These are phyloP conservation scores for Hawksworthiomyces lignivorus DNA, from an alignment of 2,329 filamentous ascomycete species.

Conservation along the genomic window DNA sequence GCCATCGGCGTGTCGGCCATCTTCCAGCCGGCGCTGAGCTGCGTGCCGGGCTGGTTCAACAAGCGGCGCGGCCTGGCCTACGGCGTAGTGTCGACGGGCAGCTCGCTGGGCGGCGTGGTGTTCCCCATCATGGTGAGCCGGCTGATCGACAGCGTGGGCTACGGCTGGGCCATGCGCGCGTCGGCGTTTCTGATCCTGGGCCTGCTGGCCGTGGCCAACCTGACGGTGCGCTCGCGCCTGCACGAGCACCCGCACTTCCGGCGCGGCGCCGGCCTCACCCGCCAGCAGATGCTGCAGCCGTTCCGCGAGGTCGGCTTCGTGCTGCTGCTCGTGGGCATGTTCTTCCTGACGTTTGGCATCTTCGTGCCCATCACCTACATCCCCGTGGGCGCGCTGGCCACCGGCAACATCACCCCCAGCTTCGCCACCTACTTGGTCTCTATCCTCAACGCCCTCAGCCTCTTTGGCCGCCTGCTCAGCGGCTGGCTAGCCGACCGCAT, in stretches of 20 bases:
- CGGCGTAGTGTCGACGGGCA: slow-evolving; percentile 18
- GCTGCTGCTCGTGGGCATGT: slow-evolving; percentile 15
- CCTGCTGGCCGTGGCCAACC: slow-evolving; percentile 19
- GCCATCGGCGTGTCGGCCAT: slow-evolving; percentile 15
- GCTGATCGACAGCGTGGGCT: slow-evolving; percentile 20
- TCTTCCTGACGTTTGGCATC: slow-evolving; percentile 20
- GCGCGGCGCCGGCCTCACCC: background rate
- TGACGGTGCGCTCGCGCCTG: slow-evolving; percentile 17
- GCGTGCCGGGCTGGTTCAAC: slow-evolving; percentile 18
- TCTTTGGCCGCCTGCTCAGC: slow-evolving; percentile 27
- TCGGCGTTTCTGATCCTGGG: slow-evolving; percentile 21
- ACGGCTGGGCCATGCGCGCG: slow-evolving; percentile 22
- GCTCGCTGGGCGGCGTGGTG: slow-evolving; percentile 22
- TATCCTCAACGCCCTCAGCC: slow-evolving; percentile 22
- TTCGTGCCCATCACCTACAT: slow-evolving; percentile 21
- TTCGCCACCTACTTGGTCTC: slow-evolving; percentile 19
- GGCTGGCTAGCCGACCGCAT: slow-evolving; percentile 25
- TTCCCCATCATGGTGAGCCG: slow-evolving; percentile 23
- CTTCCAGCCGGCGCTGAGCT: slow-evolving; percentile 17
- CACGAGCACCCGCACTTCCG: slow-evolving; percentile 6
- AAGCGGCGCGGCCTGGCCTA: slow-evolving; percentile 19
- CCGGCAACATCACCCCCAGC: slow-evolving; percentile 13
- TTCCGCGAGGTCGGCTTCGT: slow-evolving; percentile 16
- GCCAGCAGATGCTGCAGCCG: slow-evolving; percentile 12
- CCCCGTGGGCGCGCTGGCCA: slow-evolving; percentile 16